Evolutionary conservation across 2,329 filamentous ascomycete species (phyloP).

Genomic region (Thyridium curvatum): DNA sequence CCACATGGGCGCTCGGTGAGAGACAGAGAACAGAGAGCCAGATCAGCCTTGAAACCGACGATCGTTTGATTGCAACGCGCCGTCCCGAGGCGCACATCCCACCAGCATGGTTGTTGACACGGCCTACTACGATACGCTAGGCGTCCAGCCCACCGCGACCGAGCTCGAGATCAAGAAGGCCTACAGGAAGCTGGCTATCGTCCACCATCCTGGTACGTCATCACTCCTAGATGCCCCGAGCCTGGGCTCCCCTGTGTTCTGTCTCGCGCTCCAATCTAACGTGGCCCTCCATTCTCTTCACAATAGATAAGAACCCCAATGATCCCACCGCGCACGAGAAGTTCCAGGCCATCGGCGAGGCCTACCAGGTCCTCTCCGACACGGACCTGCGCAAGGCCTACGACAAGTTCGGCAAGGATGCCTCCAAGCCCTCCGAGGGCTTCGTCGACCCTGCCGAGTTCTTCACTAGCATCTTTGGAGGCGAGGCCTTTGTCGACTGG

Average conservation of each 20-base stretch:
- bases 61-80: not conserved
- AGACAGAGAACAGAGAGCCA: too few relatives aligned
- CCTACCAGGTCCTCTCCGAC: conserved; percentile 79
- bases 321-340: conserved; percentile 90
- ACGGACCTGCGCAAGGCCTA: conserved; percentile 83
- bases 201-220: conserved; percentile 73
- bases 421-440: conserved; percentile 81
- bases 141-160: conserved; percentile 76
- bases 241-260: too few relatives aligned
- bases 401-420: conserved; percentile 95
- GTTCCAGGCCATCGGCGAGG: conserved; percentile 80
- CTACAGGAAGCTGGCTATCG: conserved; percentile 89
- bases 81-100: not conserved
- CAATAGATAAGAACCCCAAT: conserved; percentile 84
- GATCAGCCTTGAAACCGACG: not conserved
- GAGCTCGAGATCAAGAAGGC: conserved; percentile 96
- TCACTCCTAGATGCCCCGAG: too few relatives aligned
- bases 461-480: conserved; percentile 97
- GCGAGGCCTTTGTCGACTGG: conserved; percentile 91
- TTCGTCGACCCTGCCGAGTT: conserved; percentile 97
- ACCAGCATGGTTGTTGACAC: conserved; percentile 78
- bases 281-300: conserved; percentile 1
- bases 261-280: too few relatives aligned
- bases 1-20: not conserved
- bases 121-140: conserved; percentile 79